Evolutionary conservation across 495 filamentous ascomycete genomes (phyloP), one percentile per base, ranked within the genome.

Genomic region (Penicillium antarcticum): DNA sequence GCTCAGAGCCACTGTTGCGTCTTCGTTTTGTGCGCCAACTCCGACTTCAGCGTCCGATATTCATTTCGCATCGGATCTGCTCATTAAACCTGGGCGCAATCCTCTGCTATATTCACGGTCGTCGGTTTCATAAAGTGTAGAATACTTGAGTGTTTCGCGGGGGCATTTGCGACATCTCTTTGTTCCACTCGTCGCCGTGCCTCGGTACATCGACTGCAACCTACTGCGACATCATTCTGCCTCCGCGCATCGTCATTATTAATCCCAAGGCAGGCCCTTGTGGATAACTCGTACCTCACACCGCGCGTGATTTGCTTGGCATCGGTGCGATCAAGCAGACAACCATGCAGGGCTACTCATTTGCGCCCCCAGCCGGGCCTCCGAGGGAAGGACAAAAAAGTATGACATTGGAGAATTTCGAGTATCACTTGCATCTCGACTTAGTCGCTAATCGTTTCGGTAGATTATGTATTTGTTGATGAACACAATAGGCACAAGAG

Each of bases 381-480:
- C 68, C 69, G 39, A 67, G 63, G 44, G 73, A 75, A 56, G 73
- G 73, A 34, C 73, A 74, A 32, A 75, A 76, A 68, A 74, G 72
- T 76, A 61, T 36, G 50, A 44, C n/a, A 16, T 41, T 17, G 31
- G 17, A 5, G 19, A 29, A 18, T 4, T 23, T 5, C 24, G 16
- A 16, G 4, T 26, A 11, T 5, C 16, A 10, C 16, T 32, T 44
- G 5, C 26, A 44, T 26, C 6, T 45, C 26, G 21, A 19, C 14
- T 29, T 26, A 17, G 8, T 31, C 8, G 9, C 46, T 48, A 48
- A 48, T 21, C 8, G 12, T 19, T 26, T 32, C 18, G 39, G 36
- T 66, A 97, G 92, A 96, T 63, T 98, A 96, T 87, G 94, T 99
- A 40, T 99, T 99, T 61, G 94, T 99, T 44, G 95, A 99, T 68